Conservation (phyloP, 148 eudicot species). For the Mesembryanthemum crystallinum region DNA sequence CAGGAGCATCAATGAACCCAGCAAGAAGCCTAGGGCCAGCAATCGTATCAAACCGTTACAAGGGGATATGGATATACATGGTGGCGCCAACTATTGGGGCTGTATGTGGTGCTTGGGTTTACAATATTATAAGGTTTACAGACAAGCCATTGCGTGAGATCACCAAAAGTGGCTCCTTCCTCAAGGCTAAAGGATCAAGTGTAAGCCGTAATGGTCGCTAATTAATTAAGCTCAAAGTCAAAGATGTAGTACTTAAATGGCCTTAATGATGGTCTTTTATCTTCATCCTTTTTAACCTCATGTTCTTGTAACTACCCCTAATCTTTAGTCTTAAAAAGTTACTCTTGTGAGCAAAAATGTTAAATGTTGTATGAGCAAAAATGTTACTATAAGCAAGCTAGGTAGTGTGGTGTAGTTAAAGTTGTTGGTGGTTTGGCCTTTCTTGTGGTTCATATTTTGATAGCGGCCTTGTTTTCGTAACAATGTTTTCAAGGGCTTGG, state of each 20-base stretch:
- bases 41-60: constrained; percentile 39
- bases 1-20: constrained; percentile 70
- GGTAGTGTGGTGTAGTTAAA: neutral
- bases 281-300: neutral
- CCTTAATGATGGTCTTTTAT: no score
- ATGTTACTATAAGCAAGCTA: no score
- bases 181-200: constrained; percentile 24
- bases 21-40: constrained; percentile 64
- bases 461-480: neutral
- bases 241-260: no score
- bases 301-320: neutral
- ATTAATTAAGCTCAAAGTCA: neutral
- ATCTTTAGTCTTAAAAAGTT: neutral
- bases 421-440: no score
- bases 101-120: constrained; percentile 64
- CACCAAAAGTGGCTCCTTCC: constrained; percentile 44
- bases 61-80: constrained; percentile 56
- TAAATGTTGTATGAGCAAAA: no score
- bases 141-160: constrained; percentile 61
- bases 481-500: neutral
- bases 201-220: constrained; percentile 18
- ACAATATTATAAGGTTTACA: constrained; percentile 64
- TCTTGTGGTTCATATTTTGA: neutral
- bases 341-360: neutral
- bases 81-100: constrained; percentile 55